A percentile compares a stretch with the other conserved stretches of the same genome.
phyloP scores from a whole-genome alignment of 2,329 filamentous ascomycete genomes.

The Dryadomyces quercus-mongolicae region DNA sequence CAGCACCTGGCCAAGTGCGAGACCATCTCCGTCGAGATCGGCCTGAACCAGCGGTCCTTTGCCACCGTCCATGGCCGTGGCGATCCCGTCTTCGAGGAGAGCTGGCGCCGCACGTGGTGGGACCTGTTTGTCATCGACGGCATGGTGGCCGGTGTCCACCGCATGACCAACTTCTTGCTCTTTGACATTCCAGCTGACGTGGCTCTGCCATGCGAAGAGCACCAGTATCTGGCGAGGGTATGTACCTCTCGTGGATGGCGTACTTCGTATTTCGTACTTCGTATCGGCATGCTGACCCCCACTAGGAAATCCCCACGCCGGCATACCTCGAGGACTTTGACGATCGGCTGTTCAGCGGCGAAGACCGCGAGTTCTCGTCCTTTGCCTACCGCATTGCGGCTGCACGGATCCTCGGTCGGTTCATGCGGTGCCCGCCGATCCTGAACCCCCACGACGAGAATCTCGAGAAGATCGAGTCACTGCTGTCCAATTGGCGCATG shows the following conservation, averaged over 20 bases:
- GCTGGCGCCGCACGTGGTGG: slow-evolving; percentile 87
- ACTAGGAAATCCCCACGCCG: slow-evolving; percentile 43
- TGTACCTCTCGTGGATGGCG: too few relatives aligned
- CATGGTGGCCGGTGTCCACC: slow-evolving; percentile 70
- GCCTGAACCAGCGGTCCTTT: slow-evolving; percentile 59
- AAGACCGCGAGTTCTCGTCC: slow-evolving; percentile 64
- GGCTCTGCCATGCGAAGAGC: slow-evolving; percentile 69
- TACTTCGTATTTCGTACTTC: too few relatives aligned
- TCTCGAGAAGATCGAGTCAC: slow-evolving; percentile 36
- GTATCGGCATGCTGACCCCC: too few relatives aligned
- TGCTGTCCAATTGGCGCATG: slow-evolving; percentile 62
- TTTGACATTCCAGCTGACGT: slow-evolving; percentile 57
- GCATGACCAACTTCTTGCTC: slow-evolving; percentile 56
- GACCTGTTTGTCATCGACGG: slow-evolving; percentile 69
- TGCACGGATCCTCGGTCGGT: slow-evolving; percentile 62
- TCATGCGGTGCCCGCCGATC: slow-evolving; percentile 48
- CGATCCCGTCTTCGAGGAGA: slow-evolving; percentile 63
- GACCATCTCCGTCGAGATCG: slow-evolving; percentile 60
- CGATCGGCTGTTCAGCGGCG: slow-evolving; percentile 58
- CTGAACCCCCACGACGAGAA: slow-evolving; percentile 41
- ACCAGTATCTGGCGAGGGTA: slow-evolving; percentile 52
- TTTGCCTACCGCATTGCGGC: slow-evolving; percentile 78
- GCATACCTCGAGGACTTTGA: slow-evolving; percentile 65
- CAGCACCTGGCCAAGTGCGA: slow-evolving; percentile 57
- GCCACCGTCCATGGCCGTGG: slow-evolving; percentile 51